Percentiles rank a stretch among this genome's conserved stretches.
These are phyloP conservation scores for Fusarium tuaranense DNA, from an alignment of 2,329 filamentous ascomycete species.

Conservation along the genomic window DNA sequence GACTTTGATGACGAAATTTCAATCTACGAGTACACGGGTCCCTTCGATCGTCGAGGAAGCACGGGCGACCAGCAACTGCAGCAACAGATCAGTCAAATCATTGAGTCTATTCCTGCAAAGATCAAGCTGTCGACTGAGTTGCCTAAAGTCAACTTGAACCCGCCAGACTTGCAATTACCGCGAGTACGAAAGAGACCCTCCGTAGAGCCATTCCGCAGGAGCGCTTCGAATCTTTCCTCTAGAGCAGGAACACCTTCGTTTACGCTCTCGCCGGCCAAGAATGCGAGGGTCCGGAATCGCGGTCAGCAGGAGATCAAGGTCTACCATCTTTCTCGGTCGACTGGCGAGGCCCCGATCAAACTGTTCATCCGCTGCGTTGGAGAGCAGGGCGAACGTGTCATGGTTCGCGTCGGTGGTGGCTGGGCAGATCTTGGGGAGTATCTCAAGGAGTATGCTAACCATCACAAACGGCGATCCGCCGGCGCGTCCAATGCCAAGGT, in stretches of 20 bases:
- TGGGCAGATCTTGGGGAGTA: constrained; percentile 98
- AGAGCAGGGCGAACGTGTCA: constrained; percentile 89
- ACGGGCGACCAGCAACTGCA: constrained; percentile 77
- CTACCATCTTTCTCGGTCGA: constrained; percentile 89
- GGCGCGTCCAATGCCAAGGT: constrained; percentile 63
- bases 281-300: constrained; percentile 59
- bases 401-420: constrained; percentile 98
- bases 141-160: constrained; percentile 65
- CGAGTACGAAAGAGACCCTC: constrained; percentile 58
- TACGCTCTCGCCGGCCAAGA: constrained; percentile 74
- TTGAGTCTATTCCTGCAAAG: constrained; percentile 80
- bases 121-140: constrained; percentile 77
- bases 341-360: constrained; percentile 89
- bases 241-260: constrained; percentile 75
- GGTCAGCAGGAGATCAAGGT: constrained; percentile 84
- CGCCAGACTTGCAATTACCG: constrained; percentile 67
- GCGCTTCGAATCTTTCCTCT: constrained; percentile 63
- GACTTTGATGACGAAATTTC: constrained; percentile 58
- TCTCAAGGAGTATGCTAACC: constrained; percentile 89
- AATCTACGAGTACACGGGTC: constrained; percentile 44
- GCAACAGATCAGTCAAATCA: constrained; percentile 82
- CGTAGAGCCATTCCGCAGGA: constrained; percentile 58
- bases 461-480: constrained; percentile 81
- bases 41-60: constrained; percentile 47
- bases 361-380: constrained; percentile 94